These are phyloP conservation scores for Linnemannia zychae DNA, from an alignment of 192 early-diverging fungal genomes.

Conservation along the genomic window DNA sequence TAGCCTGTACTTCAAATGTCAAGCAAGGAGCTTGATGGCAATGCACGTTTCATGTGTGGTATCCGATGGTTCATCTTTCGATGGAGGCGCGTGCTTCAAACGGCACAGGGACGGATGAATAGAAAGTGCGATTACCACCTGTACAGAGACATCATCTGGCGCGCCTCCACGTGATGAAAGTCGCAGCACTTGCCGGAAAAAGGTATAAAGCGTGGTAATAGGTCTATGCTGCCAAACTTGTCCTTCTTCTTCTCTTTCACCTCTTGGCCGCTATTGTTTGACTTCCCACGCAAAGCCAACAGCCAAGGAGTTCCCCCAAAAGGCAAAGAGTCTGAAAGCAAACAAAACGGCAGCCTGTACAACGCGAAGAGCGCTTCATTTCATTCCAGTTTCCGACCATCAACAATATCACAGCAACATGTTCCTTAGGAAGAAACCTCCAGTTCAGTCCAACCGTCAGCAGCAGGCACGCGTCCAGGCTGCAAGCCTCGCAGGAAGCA, in stretches of 20 bases:
- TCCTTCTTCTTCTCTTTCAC: not conserved
- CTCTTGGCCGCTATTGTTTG: slow-evolving; percentile 1
- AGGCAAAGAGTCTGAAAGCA: not conserved
- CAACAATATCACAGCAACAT: not conserved
- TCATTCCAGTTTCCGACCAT: too few relatives aligned
- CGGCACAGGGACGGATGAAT: too few relatives aligned
- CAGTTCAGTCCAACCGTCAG: slow-evolving; percentile 24
- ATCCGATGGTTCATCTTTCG: too few relatives aligned
- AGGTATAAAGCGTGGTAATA: too few relatives aligned
- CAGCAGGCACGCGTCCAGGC: slow-evolving; percentile 26
- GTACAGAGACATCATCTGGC: not conserved
- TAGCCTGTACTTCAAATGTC: too few relatives aligned
- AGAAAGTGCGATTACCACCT: not conserved
- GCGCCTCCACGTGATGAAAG: not conserved
- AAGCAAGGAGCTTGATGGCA: too few relatives aligned
- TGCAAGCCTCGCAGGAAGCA: not conserved
- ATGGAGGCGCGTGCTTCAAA: too few relatives aligned
- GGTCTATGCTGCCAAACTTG: too few relatives aligned
- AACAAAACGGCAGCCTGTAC: not conserved
- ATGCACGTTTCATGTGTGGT: too few relatives aligned
- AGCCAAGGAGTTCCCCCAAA: not conserved
- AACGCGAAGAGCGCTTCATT: not conserved
- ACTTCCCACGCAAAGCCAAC: not conserved
- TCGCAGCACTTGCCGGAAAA: not conserved
- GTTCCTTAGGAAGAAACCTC: slow-evolving; percentile 34